A percentile compares a stretch with the other conserved stretches of the same genome.
Conservation (phyloP, 768 basidiomycete species). For the Boletus pseudopeckii region DNA sequence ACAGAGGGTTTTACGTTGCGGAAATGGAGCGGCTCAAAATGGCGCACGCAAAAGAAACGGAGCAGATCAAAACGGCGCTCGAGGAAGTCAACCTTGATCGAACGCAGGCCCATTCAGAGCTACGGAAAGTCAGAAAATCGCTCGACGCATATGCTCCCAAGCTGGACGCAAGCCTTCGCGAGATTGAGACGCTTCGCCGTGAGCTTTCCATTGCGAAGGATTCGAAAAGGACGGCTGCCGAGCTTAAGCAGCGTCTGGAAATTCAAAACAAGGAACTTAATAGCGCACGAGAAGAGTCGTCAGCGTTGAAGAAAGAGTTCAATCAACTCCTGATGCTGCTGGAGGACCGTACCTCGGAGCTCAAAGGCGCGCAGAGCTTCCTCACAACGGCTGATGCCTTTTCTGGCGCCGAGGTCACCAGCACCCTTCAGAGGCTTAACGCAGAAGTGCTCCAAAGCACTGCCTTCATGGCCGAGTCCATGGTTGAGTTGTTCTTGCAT, state of each 20-base stretch:
- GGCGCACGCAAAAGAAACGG: conserved; percentile 11
- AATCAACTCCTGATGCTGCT: conserved; percentile 31
- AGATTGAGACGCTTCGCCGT: conserved; percentile 17
- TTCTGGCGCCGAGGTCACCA: conserved; percentile 45
- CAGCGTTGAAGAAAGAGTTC: conserved; percentile 28
- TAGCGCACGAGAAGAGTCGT: conserved; percentile 27
- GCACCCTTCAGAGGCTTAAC: conserved; percentile 44
- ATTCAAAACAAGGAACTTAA: conserved; percentile 21
- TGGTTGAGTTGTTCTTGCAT: conserved; percentile 41
- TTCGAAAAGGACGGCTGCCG: conserved; percentile 1
- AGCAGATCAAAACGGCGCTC: conserved; percentile 20
- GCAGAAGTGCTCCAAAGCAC: conserved; percentile 47
- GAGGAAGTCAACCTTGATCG: conserved; percentile 25
- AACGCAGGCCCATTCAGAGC: conserved; percentile 18
- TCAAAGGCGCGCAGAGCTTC: conserved; percentile 45
- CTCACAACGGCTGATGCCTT: conserved; percentile 40
- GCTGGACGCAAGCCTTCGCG: conserved; percentile 17
- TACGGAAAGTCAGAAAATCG: conserved; percentile 17
- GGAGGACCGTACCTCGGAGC: conserved; percentile 41
- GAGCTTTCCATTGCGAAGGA: conserved; percentile 17
- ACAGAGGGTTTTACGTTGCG: conserved; percentile 8
- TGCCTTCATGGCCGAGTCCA: conserved; percentile 44
- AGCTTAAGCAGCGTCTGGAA: conserved; percentile 18
- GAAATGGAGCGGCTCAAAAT: conserved; percentile 25
- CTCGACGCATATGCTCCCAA: conserved; percentile 17